Conservation (phyloP, 371 early-diverging fungal species). For the Mortierella sp. region DNA sequence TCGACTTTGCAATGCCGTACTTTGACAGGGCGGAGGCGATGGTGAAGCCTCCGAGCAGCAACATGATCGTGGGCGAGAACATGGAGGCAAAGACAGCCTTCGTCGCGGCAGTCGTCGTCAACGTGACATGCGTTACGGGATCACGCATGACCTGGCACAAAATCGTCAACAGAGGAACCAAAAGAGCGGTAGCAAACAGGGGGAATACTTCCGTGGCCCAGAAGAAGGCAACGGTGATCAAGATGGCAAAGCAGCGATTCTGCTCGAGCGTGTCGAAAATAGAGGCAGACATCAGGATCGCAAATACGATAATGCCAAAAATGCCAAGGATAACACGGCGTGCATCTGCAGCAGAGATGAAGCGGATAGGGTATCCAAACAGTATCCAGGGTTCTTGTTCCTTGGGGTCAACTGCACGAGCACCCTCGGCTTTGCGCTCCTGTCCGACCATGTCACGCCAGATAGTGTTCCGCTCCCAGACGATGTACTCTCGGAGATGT, state of each 20-base stretch:
- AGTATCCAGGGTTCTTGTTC: slow-evolving; percentile 38
- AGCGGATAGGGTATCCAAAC: slow-evolving; percentile 25
- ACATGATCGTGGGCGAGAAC: slow-evolving; percentile 89
- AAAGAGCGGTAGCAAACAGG: slow-evolving; percentile 90
- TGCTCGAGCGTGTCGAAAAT: slow-evolving; percentile 64
- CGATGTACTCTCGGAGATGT: slow-evolving; percentile 74
- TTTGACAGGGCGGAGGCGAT: slow-evolving; percentile 84
- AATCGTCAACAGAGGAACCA: slow-evolving; percentile 90
- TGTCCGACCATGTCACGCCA: slow-evolving; percentile 84
- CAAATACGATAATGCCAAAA: slow-evolving; percentile 57
- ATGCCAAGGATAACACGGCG: slow-evolving; percentile 33
- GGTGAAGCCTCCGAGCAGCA: slow-evolving; percentile 84
- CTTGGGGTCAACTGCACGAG: slow-evolving; percentile 54
- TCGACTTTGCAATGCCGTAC: slow-evolving; percentile 78
- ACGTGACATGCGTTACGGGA: slow-evolving; percentile 28
- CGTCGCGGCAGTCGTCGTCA: slow-evolving; percentile 71
- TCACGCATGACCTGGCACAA: slow-evolving; percentile 83
- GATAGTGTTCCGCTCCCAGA: slow-evolving; percentile 82
- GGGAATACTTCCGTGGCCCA: slow-evolving; percentile 89
- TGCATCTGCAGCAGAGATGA: slow-evolving; percentile 23
- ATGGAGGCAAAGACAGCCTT: slow-evolving; percentile 79
- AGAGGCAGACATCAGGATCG: slow-evolving; percentile 50
- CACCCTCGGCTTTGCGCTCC: slow-evolving; percentile 68
- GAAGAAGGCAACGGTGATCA: slow-evolving; percentile 62
- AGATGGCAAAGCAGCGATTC: slow-evolving; percentile 71